Evolutionary conservation across 169 alveolate species (phyloP).

Genomic region (Plasmodium cynomolgi): DNA sequence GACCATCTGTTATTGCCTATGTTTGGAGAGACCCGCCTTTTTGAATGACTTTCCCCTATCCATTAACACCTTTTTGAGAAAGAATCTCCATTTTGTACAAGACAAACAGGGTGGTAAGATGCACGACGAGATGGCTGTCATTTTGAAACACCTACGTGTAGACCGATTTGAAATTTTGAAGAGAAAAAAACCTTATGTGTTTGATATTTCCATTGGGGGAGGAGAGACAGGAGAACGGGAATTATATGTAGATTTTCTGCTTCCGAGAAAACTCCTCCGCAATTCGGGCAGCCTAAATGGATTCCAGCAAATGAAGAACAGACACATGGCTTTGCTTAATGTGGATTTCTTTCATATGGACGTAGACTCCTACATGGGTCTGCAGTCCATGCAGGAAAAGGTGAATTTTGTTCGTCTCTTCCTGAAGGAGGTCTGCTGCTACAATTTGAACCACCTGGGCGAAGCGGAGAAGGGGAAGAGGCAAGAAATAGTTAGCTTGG

Average conservation of each 20-base stretch:
- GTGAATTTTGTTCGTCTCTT: conserved; percentile 14
- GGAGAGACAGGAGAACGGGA: background rate
- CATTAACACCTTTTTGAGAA: conserved; percentile 2
- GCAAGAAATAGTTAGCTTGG: background rate
- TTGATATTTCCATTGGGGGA: conserved; percentile 38
- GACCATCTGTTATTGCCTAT: conserved; percentile 39
- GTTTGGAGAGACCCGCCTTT: conserved; percentile 17
- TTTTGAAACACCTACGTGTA: conserved; percentile 22
- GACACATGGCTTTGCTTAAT: conserved; percentile 43
- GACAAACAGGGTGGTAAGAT: background rate
- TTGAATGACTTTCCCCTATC: conserved; percentile 35
- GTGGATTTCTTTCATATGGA: conserved; percentile 21
- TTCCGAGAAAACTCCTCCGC: conserved; percentile 1
- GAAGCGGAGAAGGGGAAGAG: background rate
- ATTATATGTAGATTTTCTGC: conserved; percentile 21
- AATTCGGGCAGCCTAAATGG: conserved; percentile 19
- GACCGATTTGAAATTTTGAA: conserved; percentile 42
- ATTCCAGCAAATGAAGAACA: conserved; percentile 40
- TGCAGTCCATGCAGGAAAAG: conserved; percentile 16
- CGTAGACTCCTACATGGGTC: background rate
- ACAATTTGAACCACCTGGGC: conserved; percentile 12
- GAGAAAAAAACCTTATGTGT: conserved; percentile 41
- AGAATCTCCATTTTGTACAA: conserved; percentile 28
- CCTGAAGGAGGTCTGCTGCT: conserved; percentile 3
- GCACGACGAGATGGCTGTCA: conserved; percentile 38